Evolutionary conservation across 805 yeast genomes (phyloP).

Genomic region (Zygosaccharomyces rouxii): DNA sequence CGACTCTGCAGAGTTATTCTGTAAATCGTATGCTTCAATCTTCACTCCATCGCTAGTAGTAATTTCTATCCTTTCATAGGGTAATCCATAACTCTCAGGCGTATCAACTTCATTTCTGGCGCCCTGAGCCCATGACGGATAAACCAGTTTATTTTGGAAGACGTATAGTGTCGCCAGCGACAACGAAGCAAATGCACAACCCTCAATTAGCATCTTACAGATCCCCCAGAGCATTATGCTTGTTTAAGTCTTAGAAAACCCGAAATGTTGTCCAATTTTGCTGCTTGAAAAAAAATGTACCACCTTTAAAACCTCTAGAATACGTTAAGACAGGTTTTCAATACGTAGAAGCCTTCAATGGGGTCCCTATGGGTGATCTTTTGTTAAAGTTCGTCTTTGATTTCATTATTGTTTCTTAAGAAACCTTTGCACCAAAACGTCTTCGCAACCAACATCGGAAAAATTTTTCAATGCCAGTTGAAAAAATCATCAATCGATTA

Average conservation of each 20-base stretch:
- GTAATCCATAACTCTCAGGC: slow-evolving; percentile 66
- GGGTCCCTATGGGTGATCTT: not conserved
- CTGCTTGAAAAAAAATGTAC: not conserved
- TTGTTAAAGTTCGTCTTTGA: not conserved
- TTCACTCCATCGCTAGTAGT: slow-evolving; percentile 66
- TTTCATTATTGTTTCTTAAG: not conserved
- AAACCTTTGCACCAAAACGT: slow-evolving; percentile 5
- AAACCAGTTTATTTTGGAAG: slow-evolving; percentile 65
- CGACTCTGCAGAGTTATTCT: slow-evolving; percentile 33
- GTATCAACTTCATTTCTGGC: slow-evolving; percentile 69
- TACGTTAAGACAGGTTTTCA: not conserved
- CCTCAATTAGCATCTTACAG: slow-evolving; percentile 38
- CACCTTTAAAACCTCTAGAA: not conserved
- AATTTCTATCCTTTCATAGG: slow-evolving; percentile 56
- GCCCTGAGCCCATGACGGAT: slow-evolving; percentile 76
- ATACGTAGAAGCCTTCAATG: not conserved
- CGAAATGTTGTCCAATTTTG: not conserved
- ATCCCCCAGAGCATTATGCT: slow-evolving; percentile 16
- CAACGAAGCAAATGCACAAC: slow-evolving; percentile 42
- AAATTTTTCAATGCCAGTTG: slow-evolving; percentile 2
- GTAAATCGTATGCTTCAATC: slow-evolving; percentile 56
- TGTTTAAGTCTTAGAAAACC: not conserved
- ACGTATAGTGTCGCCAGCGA: slow-evolving; percentile 52
- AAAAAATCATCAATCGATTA: not conserved
- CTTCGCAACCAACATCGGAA: slow-evolving; percentile 4